Base-by-base conservation (phyloP, 2,329 filamentous ascomycete species). In the Pseudocercospora musae region DNA sequence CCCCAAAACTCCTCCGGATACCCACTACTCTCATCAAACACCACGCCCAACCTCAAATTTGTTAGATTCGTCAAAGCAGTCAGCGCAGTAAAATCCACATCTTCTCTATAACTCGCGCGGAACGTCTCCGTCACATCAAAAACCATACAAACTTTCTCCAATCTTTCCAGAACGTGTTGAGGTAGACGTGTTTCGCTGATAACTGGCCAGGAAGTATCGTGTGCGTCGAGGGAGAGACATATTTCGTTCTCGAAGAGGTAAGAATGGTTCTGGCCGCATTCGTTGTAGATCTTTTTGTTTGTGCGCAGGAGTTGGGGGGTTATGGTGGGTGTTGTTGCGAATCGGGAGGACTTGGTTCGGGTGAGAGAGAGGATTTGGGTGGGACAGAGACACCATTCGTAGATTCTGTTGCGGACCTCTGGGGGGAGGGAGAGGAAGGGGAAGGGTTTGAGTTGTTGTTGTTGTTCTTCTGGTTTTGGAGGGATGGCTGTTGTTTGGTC, bases 191-290 rank as follows among this genome's bases (percentile, higher is more conserved):
- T 50, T 31, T 68, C 64, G 42, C 68, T 57, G 27, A 72, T 69
- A 0, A 66, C 62, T 2, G 70, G 71, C 66, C 64, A 70, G 62
- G 62, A 65, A 13, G 66, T 68, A 29, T 70, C 70, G 64, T 70
- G 67, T 7, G 66, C 70, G 57, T 69, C 66, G 63, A 72, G 52
- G 54, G 52, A 73, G 71, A 83, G 81, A 18, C 75, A 73, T 69
- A 82, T 80, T 15, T 71, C 69, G 4, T 73, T 72, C 66, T 81
- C 82, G 13, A 83, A 71, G 8, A 82, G 71, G 18, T 72, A 68
- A 2, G 67, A 65, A 0, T 31, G 23, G 2, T n/a, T 77, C 77
- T 13, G 7, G 2, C 46, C 46, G 46, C 46, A 50, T 73, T 81
- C 79, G 23, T 68, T 21, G 68, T 78, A 65, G 66, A 78, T 75